A percentile compares a stretch with the other conserved stretches of the same genome.
These are phyloP conservation scores for Globisporangium nunn DNA, from an alignment of 352 stramenopile genomes.

Conservation along the genomic window DNA sequence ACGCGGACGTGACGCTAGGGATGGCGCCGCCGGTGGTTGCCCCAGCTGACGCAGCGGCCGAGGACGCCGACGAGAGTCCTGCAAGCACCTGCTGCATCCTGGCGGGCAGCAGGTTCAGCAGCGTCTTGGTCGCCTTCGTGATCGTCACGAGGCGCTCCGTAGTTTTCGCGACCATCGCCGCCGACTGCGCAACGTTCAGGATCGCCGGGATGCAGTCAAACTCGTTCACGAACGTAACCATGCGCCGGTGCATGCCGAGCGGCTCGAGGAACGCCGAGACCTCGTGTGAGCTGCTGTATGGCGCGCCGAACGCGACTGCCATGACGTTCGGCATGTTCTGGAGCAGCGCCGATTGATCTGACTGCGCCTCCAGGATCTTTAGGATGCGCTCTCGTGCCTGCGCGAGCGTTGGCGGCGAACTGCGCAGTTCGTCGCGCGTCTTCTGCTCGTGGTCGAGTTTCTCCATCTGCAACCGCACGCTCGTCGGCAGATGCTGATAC, in stretches of 20 bases:
- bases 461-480: conserved; percentile 45
- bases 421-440: conserved; percentile 12
- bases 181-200: conserved; percentile 73
- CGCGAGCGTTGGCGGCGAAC: not conserved
- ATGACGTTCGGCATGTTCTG: conserved; percentile 41
- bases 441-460: conserved; percentile 50
- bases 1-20: conserved; percentile 49
- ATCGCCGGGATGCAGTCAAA: conserved; percentile 83
- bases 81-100: conserved; percentile 70
- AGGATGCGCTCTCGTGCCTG: conserved; percentile 4
- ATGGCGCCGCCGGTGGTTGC: not conserved
- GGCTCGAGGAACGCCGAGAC: conserved; percentile 38
- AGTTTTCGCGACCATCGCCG: conserved; percentile 70
- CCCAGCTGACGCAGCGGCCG: not conserved
- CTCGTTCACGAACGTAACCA: conserved; percentile 82
- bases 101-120: conserved; percentile 64
- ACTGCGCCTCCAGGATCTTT: conserved; percentile 14
- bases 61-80: conserved; percentile 17
- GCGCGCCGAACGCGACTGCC: conserved; percentile 71
- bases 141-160: conserved; percentile 75
- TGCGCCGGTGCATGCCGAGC: conserved; percentile 38
- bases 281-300: conserved; percentile 53
- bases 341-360: conserved; percentile 17
- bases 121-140: conserved; percentile 66
- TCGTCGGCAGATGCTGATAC: conserved; percentile 55